Percentiles rank a stretch among this genome's conserved stretches.
These are phyloP conservation scores for Vigna radiata DNA, from an alignment of 306 rosid genomes.

Conservation along the genomic window DNA sequence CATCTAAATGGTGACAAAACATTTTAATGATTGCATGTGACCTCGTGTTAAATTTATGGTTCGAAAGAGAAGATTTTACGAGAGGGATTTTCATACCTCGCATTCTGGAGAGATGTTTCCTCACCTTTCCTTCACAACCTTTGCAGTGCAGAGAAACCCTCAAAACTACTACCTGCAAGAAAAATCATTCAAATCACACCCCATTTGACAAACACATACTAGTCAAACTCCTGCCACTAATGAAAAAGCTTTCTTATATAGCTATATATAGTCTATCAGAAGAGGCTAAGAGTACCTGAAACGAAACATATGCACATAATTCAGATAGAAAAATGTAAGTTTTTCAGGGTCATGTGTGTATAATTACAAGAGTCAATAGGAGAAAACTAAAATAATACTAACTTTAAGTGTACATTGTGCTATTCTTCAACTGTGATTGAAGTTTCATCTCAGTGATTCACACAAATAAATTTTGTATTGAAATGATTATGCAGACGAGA, in stretches of 20 bases:
- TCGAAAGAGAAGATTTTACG: not conserved
- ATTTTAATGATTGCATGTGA: not conserved
- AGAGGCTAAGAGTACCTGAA: not conserved
- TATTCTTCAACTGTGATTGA: not conserved
- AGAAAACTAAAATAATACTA: no score
- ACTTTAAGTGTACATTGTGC: no score
- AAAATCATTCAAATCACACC: conserved; percentile 17
- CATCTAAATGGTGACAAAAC: not conserved
- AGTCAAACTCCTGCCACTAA: not conserved
- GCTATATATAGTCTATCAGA: not conserved
- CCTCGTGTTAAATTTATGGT: not conserved
- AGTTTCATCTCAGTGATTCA: not conserved
- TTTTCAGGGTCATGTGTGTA: not conserved
- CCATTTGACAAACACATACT: not conserved
- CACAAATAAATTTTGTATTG: not conserved
- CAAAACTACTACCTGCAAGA: conserved; percentile 77
- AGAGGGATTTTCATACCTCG: conserved; percentile 61
- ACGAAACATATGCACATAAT: not conserved
- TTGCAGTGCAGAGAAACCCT: conserved; percentile 95
- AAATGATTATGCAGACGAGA: not conserved
- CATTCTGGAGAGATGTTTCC: conserved; percentile 93
- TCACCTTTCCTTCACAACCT: conserved; percentile 94
- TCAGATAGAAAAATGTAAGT: not conserved
- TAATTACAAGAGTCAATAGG: not conserved
- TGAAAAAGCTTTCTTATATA: conserved; percentile 8